A percentile compares a stretch with the other conserved stretches of the same genome.
These are phyloP conservation scores for Arthrinium puccinioides DNA, from an alignment of 2,329 filamentous ascomycete species.

Conservation along the genomic window DNA sequence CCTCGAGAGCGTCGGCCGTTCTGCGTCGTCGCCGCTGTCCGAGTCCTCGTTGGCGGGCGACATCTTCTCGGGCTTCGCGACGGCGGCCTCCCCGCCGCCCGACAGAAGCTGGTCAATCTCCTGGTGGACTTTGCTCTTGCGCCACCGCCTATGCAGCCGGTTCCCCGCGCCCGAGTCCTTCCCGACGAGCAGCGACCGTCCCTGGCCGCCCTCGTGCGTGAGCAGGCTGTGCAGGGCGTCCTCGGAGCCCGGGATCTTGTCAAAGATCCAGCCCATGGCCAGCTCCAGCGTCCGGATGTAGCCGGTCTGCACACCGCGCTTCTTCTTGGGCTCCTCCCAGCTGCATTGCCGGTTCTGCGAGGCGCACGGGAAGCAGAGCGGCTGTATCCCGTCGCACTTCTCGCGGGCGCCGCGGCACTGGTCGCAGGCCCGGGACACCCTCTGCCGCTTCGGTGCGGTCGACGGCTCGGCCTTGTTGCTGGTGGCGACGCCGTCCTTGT, in stretches of 20 bases:
- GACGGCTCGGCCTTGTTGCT: constrained; percentile 10
- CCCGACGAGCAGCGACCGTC: constrained; percentile 40
- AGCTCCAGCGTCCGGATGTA: constrained; percentile 70
- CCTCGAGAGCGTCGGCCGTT: constrained; percentile 4
- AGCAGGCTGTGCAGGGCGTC: constrained; percentile 48
- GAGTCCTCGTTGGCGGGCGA: constrained; percentile 18
- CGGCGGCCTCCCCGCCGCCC: constrained; percentile 24
- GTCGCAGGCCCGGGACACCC: constrained; percentile 63
- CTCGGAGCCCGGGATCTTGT: constrained; percentile 53
- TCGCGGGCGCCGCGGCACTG: constrained; percentile 61
- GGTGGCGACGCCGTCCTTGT: constrained; percentile 2
- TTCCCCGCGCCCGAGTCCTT: constrained; percentile 46
- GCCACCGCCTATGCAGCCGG: constrained; percentile 54
- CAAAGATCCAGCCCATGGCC: constrained; percentile 59
- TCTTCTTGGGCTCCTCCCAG: constrained; percentile 67
- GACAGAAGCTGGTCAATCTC: constrained; percentile 58
- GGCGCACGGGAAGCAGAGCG: constrained; percentile 59
- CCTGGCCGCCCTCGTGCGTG: constrained; percentile 31
- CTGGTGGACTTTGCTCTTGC: constrained; percentile 52
- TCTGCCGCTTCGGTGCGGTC: constrained; percentile 46
- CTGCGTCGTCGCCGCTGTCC: constrained; percentile 23
- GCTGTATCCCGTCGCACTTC: constrained; percentile 65
- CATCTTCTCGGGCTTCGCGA: constrained; percentile 21
- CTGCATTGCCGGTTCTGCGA: constrained; percentile 58
- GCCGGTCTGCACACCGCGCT: constrained; percentile 72